A percentile compares a stretch with the other conserved stretches of the same genome.
Evolutionary conservation across 2,329 filamentous ascomycete genomes (phyloP).

Genomic region (Reticulascus tulasneorum): DNA sequence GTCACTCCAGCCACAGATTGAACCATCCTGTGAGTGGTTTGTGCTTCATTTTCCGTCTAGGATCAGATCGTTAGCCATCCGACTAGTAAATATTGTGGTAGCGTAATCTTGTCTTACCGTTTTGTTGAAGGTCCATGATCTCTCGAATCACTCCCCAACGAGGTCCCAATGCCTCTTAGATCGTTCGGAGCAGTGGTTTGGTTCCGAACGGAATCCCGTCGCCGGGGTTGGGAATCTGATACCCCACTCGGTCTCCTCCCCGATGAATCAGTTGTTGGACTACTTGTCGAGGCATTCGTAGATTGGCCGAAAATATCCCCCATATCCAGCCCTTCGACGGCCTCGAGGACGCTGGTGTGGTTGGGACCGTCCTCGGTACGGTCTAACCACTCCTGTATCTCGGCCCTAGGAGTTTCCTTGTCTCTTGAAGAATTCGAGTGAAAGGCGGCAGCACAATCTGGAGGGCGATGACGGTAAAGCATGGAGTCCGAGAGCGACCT

Average conservation of each 20-base stretch:
- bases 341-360: not conserved
- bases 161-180: not conserved
- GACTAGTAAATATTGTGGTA: no score
- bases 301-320: no score
- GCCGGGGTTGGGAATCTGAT: no score
- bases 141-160: not conserved
- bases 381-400: not conserved
- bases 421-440: not conserved
- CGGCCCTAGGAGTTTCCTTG: not conserved
- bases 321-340: not conserved
- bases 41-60: not conserved
- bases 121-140: not conserved
- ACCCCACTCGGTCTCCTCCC: no score
- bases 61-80: not conserved
- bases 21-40: slow-evolving; percentile 2
- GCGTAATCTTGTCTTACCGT: no score
- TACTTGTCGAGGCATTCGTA: no score
- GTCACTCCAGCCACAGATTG: slow-evolving; percentile 1
- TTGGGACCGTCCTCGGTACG: not conserved
- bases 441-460: not conserved
- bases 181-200: no score
- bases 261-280: no score
- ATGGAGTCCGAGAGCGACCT: not conserved
- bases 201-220: no score
- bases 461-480: no score